These are phyloP conservation scores for Daldinia decipiens DNA, from an alignment of 495 filamentous ascomycete species.

Conservation along the genomic window DNA sequence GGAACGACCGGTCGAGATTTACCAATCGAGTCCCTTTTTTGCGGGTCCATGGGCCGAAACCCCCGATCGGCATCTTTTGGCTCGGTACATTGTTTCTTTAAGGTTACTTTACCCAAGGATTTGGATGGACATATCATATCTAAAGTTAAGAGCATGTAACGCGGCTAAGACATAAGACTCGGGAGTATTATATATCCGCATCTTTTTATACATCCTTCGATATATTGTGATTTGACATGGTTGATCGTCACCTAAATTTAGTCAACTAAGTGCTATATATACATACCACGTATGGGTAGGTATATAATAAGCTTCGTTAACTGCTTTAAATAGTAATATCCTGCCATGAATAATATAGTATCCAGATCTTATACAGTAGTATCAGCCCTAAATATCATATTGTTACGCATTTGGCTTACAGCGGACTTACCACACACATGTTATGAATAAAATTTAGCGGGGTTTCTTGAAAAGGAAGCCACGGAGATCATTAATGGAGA, in stretches of 20 bases:
- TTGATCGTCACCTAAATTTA: background rate
- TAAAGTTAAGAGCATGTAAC: background rate
- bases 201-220: slow-evolving; percentile 1
- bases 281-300: no score
- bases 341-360: slow-evolving; percentile 15
- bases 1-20: slow-evolving; percentile 27
- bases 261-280: no score
- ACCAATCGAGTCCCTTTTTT: slow-evolving; percentile 32
- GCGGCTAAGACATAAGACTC: slow-evolving; percentile 23
- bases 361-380: slow-evolving; percentile 21
- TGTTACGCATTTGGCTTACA: background rate
- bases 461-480: slow-evolving; percentile 32
- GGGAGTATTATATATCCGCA: background rate
- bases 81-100: slow-evolving; percentile 28
- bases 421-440: background rate
- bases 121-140: slow-evolving; percentile 28
- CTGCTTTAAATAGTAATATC: slow-evolving; percentile 6
- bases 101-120: slow-evolving; percentile 30
- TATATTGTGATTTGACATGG: background rate
- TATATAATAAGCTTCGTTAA: no score
- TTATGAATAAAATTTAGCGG: slow-evolving; percentile 9
- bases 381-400: slow-evolving; percentile 9
- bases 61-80: slow-evolving; percentile 41
- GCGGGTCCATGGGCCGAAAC: slow-evolving; percentile 46
- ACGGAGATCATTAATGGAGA: slow-evolving; percentile 26